Evolutionary conservation across 331 rosid species (phyloP), one percentile per base, ranked within the genome.

Genomic region (Arachis monticola): DNA sequence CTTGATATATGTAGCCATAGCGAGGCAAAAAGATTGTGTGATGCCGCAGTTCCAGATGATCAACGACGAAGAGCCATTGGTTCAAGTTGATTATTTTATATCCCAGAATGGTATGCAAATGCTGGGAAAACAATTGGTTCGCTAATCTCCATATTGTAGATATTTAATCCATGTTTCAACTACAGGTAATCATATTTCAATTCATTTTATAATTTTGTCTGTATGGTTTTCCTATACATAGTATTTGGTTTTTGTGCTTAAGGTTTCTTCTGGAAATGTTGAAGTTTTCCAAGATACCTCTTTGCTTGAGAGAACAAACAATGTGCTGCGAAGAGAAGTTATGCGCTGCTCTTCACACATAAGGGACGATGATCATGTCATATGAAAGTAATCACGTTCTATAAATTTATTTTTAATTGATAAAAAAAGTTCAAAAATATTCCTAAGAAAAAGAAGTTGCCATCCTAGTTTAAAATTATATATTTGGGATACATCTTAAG

Each of bases 31-130:
- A n/a, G n/a, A n/a, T n/a, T n/a, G n/a, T n/a, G n/a, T n/a, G n/a
- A n/a, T n/a, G n/a, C n/a, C n/a, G 89, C 89, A 76, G 85, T 95
- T 85, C 99, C 92, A 55, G 98, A 96, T 40, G 92, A 95, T 89
- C 92, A 95, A 88, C 99, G 92, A 47, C 99, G 92, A 79, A 85
- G 98, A 81, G 91, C 64, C 74, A 89, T 93, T 53, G 99, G 96
- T n/a, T n/a, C 56, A 91, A 97, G 58, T n/a, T n/a, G 97, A 92
- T 83, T 83, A 69, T 86, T 61, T 64, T 79, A 60, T n/a, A 95
- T 95, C 71, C 99, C 99, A 47, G 98, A 92, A 66, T 95, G 99
- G 99, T 95, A 92, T 85, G 88, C 91, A 77, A 88, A 61, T 78
- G 93, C 97, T 38, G 96, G 85, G n/a, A 87, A 85, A 77, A 80